A percentile compares a stretch with the other conserved stretches of the same genome.
Evolutionary conservation across 495 filamentous ascomycete genomes (phyloP).

Genomic region (Daldinia loculata): DNA sequence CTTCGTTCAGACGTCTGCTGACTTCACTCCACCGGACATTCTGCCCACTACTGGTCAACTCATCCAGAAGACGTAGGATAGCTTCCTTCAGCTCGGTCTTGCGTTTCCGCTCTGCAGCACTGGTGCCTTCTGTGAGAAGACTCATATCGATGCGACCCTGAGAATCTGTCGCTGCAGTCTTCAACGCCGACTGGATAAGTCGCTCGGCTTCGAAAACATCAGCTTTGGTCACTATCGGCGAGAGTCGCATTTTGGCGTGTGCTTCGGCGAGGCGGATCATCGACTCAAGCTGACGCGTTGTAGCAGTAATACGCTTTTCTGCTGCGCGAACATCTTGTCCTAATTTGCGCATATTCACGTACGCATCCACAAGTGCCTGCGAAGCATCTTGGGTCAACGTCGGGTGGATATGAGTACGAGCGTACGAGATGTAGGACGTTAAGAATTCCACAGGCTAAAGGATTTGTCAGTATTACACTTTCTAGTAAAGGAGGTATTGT

Average conservation of each 20-base stretch:
- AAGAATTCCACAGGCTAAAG: constrained; percentile 88
- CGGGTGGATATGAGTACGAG: constrained; percentile 85
- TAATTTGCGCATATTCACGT: constrained; percentile 95
- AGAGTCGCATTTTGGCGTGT: constrained; percentile 96
- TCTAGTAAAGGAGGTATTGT: background rate
- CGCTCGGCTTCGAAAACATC: constrained; percentile 93
- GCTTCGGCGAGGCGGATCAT: constrained; percentile 98
- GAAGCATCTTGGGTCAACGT: constrained; percentile 78
- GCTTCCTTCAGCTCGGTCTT: constrained; percentile 87
- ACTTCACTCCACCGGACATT: constrained; percentile 81
- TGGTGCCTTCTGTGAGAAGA: constrained; percentile 89
- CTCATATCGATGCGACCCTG: constrained; percentile 98
- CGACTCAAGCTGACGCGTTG: constrained; percentile 92
- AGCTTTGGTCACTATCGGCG: constrained; percentile 73
- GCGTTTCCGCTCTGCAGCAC: constrained; percentile 79
- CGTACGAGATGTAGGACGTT: constrained; percentile 97
- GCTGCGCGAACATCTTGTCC: constrained; percentile 92
- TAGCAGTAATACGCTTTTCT: constrained; percentile 97
- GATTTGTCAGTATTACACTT: constrained; percentile 35
- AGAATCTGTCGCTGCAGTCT: constrained; percentile 92
- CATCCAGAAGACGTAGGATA: constrained; percentile 76
- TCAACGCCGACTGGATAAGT: constrained; percentile 92
- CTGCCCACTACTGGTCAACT: constrained; percentile 72
- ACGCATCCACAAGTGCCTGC: constrained; percentile 80
- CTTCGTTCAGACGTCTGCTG: constrained; percentile 74